Evolutionary conservation across 2,329 filamentous ascomycete species (phyloP).

Genomic region (Neonectria sp.): DNA sequence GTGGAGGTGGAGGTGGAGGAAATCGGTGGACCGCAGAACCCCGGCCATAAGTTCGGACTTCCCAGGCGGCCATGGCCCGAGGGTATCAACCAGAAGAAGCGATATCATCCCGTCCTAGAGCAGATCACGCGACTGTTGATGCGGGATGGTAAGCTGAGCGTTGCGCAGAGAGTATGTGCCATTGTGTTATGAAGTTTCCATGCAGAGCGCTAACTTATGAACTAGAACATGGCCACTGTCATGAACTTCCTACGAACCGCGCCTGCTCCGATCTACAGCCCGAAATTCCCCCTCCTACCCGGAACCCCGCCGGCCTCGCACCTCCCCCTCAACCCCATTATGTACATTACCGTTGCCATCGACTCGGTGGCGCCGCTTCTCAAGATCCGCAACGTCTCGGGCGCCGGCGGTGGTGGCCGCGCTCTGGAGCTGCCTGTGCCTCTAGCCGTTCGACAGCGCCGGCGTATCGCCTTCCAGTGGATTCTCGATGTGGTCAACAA

Average conservation of each 20-base stretch:
- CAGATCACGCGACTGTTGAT: slow-evolving; percentile 95
- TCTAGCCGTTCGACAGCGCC: slow-evolving; percentile 80
- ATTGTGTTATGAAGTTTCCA: neutral
- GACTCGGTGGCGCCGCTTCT: slow-evolving; percentile 94
- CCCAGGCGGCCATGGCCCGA: slow-evolving; percentile 77
- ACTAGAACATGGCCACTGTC: slow-evolving; percentile 86
- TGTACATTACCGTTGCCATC: slow-evolving; percentile 91
- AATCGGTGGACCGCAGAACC: slow-evolving; percentile 47
- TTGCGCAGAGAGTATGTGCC: slow-evolving; percentile 84
- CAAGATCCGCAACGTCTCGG: slow-evolving; percentile 81
- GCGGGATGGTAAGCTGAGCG: slow-evolving; percentile 89
- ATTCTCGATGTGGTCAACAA: slow-evolving; percentile 89
- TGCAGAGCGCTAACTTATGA: slow-evolving; percentile 29
- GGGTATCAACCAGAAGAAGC: slow-evolving; percentile 77
- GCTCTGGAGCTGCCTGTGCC: slow-evolving; percentile 88
- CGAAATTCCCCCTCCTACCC: slow-evolving; percentile 79
- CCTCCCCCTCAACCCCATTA: slow-evolving; percentile 89
- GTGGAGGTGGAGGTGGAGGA: slow-evolving; percentile 33
- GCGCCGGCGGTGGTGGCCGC: slow-evolving; percentile 87
- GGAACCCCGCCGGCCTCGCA: slow-evolving; percentile 83
- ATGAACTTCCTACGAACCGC: slow-evolving; percentile 89
- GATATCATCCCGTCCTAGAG: slow-evolving; percentile 87
- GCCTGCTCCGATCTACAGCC: slow-evolving; percentile 82
- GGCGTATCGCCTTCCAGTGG: slow-evolving; percentile 87
- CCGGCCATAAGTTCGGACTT: slow-evolving; percentile 84